Evolutionary conservation across 306 rosid genomes (phyloP), one percentile per base, ranked within the genome.

Genomic region (Cicer pinnatifidum): DNA sequence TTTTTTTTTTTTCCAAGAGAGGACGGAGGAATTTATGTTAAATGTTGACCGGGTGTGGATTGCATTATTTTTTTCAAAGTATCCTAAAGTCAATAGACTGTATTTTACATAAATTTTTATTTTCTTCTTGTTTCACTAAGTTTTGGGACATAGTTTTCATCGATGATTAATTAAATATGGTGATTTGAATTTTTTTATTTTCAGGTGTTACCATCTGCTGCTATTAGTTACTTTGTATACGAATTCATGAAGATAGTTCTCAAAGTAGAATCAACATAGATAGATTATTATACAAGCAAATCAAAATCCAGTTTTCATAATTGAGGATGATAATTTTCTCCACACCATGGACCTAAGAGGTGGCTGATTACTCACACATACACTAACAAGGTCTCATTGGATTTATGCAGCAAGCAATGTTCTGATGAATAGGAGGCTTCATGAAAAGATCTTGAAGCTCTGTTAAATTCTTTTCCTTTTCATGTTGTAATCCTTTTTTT

Each of bases 141-240:
- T 63, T 68, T 45, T 20, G 53, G 20, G 50, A 52, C 28, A 45
- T 45, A 33, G 46, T 52, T 82, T 82, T 82, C 71, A 72, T 72
- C 67, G 7, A 50, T 50, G 56, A 50, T 50, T 50, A 50, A 48
- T 78, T 37, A 67, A 58, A 79, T 51, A 41, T 35, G 38, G 16
- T 59, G 46, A 54, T 62, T 62, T 75, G 33, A 38, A 80, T 52
- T 60, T 68, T 76, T 40, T 56, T 47, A 57, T 57, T 74, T 35
- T 77, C 88, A 94, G 99, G 99, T 94, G 56, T 96, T 94, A 67
- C 99, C 99, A 5, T 94, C 99, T 8, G 99, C 99, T 35, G 81
- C 99, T 59, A 90, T 88, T 75, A 91, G 99, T 81, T 94, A 89
- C 79, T 74, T 91, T 68, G 97, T 94, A 67, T 94, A 94, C 6